Conservation (phyloP, 2,329 filamentous ascomycete species). For the Huntiella abstrusa region DNA sequence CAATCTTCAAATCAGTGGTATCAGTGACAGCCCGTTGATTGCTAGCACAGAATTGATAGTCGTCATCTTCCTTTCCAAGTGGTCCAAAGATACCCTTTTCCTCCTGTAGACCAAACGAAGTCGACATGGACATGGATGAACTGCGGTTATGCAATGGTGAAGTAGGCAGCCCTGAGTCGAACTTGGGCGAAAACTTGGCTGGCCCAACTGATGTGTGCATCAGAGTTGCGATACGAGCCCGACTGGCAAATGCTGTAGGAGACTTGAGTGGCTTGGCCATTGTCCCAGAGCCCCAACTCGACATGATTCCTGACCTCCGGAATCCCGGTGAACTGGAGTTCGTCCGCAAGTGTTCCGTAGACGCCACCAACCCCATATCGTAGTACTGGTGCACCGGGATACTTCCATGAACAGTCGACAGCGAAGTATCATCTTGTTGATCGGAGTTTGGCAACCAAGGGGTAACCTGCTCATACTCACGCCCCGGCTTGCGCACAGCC, state of each 20-base stretch:
- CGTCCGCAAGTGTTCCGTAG: conserved; percentile 49
- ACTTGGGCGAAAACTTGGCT: conserved; percentile 18
- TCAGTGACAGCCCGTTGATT: not conserved
- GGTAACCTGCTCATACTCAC: conserved; percentile 20
- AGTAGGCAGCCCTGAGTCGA: not conserved
- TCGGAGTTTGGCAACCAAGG: conserved; percentile 13
- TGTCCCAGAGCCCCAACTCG: conserved; percentile 4
- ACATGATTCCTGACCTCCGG: conserved; percentile 15
- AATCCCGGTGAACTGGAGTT: conserved; percentile 20
- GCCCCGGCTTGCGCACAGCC: conserved; percentile 45
- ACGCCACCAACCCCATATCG: conserved; percentile 57
- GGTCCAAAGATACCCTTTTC: conserved; percentile 14
- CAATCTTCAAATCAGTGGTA: too few species aligned
- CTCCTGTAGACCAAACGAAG: conserved; percentile 11
- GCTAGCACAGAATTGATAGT: conserved; percentile 13
- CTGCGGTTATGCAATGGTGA: conserved; percentile 20
- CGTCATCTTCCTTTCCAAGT: conserved; percentile 11
- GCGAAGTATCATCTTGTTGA: conserved; percentile 13
- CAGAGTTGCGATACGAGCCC: conserved; percentile 21
- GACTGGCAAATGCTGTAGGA: conserved; percentile 15
- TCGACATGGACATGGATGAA: conserved; percentile 22
- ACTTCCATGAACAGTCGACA: conserved; percentile 14
- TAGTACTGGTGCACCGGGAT: conserved; percentile 42
- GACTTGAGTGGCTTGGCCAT: conserved; percentile 17
- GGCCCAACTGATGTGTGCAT: conserved; percentile 5